Evolutionary conservation across 1,284 basidiomycete genomes (phyloP).

Genomic region (Cryptococcus sp.): DNA sequence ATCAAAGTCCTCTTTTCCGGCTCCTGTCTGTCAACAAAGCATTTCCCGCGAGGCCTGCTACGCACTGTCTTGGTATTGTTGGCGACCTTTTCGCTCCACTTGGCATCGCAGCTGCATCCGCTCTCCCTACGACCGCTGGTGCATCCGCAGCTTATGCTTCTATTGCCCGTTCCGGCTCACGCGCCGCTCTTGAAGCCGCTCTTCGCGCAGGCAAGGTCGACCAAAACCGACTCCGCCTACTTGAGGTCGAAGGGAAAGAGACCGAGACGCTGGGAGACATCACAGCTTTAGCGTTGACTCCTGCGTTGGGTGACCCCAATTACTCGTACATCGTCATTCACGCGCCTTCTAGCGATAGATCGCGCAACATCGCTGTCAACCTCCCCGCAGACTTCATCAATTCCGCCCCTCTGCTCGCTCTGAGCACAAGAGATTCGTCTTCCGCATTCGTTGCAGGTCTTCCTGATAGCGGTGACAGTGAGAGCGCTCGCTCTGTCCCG

Average conservation of each 20-base stretch:
- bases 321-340: slow-evolving; percentile 1
- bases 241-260: background rate
- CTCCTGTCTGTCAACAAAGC: background rate
- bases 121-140: too few relatives aligned
- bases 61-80: background rate
- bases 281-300: background rate
- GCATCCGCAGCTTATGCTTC: background rate
- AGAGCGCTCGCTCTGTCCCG: background rate
- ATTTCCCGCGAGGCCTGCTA: background rate
- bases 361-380: slow-evolving; percentile 8
- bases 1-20: background rate
- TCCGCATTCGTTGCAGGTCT: too few relatives aligned
- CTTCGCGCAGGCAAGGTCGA: background rate
- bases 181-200: background rate
- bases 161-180: background rate
- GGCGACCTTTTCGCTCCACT: background rate
- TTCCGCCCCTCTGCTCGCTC: background rate
- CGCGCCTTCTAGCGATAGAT: background rate
- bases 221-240: background rate
- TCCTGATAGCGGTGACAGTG: too few relatives aligned
- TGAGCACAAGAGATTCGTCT: too few relatives aligned
- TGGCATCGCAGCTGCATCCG: too few relatives aligned
- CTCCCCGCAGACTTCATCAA: slow-evolving; percentile 2
- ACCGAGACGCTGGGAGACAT: background rate
- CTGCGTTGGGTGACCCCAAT: background rate